phyloP scores from a whole-genome alignment of 495 filamentous ascomycete species.

The Aspergillus steynii region DNA sequence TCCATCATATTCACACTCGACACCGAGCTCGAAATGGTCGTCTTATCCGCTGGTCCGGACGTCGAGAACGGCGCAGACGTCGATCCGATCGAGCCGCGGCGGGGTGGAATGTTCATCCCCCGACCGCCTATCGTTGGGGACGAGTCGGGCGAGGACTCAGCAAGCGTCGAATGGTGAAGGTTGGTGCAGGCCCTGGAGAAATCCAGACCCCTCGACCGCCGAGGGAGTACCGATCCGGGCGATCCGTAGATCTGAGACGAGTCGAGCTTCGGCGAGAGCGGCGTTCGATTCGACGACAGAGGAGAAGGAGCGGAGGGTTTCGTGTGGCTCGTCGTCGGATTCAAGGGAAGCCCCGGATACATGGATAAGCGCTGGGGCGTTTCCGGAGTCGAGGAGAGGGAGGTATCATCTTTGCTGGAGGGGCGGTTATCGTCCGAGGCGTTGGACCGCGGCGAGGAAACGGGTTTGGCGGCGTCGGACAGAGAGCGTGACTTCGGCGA shows the following conservation, averaged over 20 bases:
- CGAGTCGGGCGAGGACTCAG: conserved; percentile 89
- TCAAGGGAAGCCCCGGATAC: conserved; percentile 65
- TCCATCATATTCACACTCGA: conserved; percentile 80
- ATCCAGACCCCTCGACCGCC: conserved; percentile 83
- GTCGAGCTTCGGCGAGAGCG: conserved; percentile 84
- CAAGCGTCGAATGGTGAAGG: conserved; percentile 92
- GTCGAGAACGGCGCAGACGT: conserved; percentile 42
- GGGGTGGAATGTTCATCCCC: conserved; percentile 73
- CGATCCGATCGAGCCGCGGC: conserved; percentile 51
- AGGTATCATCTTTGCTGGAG: conserved; percentile 77
- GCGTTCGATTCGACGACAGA: conserved; percentile 61
- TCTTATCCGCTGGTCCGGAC: conserved; percentile 59
- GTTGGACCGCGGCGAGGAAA: conserved; percentile 25
- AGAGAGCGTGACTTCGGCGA: conserved; percentile 45
- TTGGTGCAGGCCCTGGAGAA: conserved; percentile 94
- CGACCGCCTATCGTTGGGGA: conserved; percentile 82
- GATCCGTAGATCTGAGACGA: conserved; percentile 80
- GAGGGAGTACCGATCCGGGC: conserved; percentile 77
- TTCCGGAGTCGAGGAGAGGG: conserved; percentile 57
- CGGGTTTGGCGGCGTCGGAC: conserved; percentile 44
- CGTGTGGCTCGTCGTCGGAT: conserved; percentile 61
- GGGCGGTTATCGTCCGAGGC: conserved; percentile 29
- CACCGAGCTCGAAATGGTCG: conserved; percentile 77
- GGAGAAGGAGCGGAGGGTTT: conserved; percentile 40
- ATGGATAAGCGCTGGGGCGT: conserved; percentile 67